Evolutionary conservation across 495 filamentous ascomycete species (phyloP), one percentile per base, ranked within the genome.

Genomic region (Xylaria grammica): DNA sequence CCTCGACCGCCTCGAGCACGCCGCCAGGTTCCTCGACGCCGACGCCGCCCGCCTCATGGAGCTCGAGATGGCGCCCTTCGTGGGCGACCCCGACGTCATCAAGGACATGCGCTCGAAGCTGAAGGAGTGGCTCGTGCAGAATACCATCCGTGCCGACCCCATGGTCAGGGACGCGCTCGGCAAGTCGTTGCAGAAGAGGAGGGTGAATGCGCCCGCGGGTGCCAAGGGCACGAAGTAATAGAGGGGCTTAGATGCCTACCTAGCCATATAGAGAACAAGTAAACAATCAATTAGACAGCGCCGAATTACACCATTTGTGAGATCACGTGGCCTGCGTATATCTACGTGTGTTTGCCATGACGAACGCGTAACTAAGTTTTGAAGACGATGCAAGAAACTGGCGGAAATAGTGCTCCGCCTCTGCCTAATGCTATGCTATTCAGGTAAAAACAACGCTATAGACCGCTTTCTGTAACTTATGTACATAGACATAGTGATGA

Each of bases 11-110:
- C 68, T 91, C n/a, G 83, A 88, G 61, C 72, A 65, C 17, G 68
- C 79, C 50, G 82, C 85, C 0, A 83, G 80, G 56, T 67, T 80
- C 22, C 74, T 87, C 11, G 91, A 95, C 67, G 70, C 75, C 19
- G 93, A 97, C 72, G 82, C 90, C 4, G 76, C 79, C 6, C 81
- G 91, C 54, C 72, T 96, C 64, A 74, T 97, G 74, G 85, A 87
- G 45, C 76, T 94, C 65, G 92, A 96, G 64, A 86, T 91, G 76
- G 86, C 86, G 64, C 95, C 95, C n/a, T 97, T 94, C 73, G 85
- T 81, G 26, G 88, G 87, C 15, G 91, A 96, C 71, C 79, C 83
- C 34, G 81, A 86, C 65, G 82, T 82, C 7, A 77, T 90, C 61
- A 75, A 74, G 27, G 81, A 81, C 38, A 72, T 94, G 64, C 84